A percentile compares a stretch with the other conserved stretches of the same genome.
These are phyloP conservation scores for Thalassiosira mediterranea DNA, from an alignment of 352 stramenopile species.

Conservation along the genomic window DNA sequence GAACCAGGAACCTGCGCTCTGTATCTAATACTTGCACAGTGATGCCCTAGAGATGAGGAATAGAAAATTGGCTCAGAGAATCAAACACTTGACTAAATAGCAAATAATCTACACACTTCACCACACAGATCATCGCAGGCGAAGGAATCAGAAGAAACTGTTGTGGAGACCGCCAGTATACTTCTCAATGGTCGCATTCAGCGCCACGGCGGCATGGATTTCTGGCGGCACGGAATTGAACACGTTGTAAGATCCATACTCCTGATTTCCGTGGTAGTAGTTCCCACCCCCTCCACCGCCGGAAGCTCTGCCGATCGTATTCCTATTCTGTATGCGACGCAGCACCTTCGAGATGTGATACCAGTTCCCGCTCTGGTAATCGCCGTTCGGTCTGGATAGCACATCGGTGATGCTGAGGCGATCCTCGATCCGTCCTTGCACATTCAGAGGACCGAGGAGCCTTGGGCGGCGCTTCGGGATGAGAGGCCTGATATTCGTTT, in stretches of 20 bases:
- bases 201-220: constrained; percentile 42
- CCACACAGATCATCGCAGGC: background rate
- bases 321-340: constrained; percentile 7
- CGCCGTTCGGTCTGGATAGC: constrained; percentile 16
- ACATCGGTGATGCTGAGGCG: constrained; percentile 31
- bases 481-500: too few relatives aligned
- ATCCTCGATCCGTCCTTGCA: constrained; percentile 28
- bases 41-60: too few relatives aligned
- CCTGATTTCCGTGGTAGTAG: background rate
- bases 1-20: too few relatives aligned
- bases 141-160: constrained; percentile 31
- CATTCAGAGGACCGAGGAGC: constrained; percentile 21
- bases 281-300: background rate
- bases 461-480: too few relatives aligned
- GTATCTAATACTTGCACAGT: too few relatives aligned
- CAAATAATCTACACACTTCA: background rate
- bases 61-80: too few relatives aligned
- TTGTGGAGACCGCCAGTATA: constrained; percentile 34
- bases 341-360: constrained; percentile 21
- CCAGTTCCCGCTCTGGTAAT: constrained; percentile 33
- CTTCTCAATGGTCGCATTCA: constrained; percentile 44
- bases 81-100: too few relatives aligned
- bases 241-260: constrained; percentile 8
- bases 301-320: background rate
- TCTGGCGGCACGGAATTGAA: constrained; percentile 24